A percentile compares a stretch with the other conserved stretches of the same genome.
phyloP scores from a whole-genome alignment of 2,329 filamentous ascomycete species.

The Davidsoniella australis region DNA sequence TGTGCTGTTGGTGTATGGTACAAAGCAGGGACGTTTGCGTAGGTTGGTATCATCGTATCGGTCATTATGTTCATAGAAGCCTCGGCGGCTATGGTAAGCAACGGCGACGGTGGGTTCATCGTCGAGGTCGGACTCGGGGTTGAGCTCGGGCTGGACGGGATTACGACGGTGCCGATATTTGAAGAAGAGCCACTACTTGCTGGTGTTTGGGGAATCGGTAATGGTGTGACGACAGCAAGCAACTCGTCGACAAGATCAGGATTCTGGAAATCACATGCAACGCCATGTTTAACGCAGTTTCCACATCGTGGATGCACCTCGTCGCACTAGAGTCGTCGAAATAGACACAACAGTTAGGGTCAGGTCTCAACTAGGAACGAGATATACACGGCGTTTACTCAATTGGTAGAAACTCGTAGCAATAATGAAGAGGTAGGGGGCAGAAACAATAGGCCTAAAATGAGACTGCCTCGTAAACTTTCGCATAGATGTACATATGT shows the following conservation, averaged over 20 bases:
- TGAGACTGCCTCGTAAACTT: not conserved
- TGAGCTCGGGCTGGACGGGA: slow-evolving; percentile 1
- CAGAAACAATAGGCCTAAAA: not conserved
- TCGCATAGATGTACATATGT: not conserved
- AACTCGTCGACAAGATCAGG: slow-evolving; percentile 30
- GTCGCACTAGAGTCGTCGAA: slow-evolving; percentile 33
- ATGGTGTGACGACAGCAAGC: slow-evolving; percentile 22
- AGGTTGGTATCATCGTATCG: slow-evolving; percentile 11
- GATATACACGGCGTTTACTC: not conserved
- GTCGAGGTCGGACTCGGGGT: not conserved
- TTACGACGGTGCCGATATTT: not conserved
- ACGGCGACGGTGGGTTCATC: slow-evolving; percentile 13
- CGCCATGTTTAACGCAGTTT: slow-evolving; percentile 51
- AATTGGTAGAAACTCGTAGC: not conserved
- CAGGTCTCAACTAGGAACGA: not conserved
- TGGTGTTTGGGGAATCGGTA: slow-evolving; percentile 16
- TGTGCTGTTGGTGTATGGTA: slow-evolving; percentile 18
- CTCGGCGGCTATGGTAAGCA: slow-evolving; percentile 8
- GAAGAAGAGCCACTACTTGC: slow-evolving; percentile 12
- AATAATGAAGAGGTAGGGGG: not conserved
- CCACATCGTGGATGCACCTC: slow-evolving; percentile 48
- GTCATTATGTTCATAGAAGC: slow-evolving; percentile 16
- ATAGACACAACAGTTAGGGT: not conserved
- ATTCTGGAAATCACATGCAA: slow-evolving; percentile 46
- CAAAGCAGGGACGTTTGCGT: slow-evolving; percentile 18